Conservation (phyloP, 108 stramenopile genomes). For the Aurantiochytrium sp. region DNA sequence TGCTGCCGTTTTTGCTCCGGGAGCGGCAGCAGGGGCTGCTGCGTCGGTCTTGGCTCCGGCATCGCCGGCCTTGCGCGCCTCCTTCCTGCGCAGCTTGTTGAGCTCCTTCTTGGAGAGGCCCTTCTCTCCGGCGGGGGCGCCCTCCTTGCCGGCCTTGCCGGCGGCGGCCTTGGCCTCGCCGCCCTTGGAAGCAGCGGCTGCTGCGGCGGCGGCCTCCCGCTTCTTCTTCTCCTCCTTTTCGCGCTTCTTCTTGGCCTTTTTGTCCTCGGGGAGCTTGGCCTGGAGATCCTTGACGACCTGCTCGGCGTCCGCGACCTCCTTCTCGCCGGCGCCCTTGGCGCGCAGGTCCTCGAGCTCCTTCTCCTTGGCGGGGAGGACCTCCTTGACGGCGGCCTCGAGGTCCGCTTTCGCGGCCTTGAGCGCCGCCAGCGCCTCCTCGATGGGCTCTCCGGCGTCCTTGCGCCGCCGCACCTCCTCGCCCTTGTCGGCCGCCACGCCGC, state of each 20-base stretch:
- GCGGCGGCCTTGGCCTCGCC: not conserved
- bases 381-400: not conserved
- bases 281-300: not conserved
- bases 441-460: not conserved
- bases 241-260: slow-evolving; percentile 14
- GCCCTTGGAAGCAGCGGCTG: not conserved
- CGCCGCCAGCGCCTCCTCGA: not conserved
- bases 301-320: not conserved
- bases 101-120: not conserved
- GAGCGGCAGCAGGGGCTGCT: not conserved
- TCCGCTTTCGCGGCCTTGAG: not conserved
- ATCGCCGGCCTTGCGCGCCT: not conserved
- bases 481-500: not conserved
- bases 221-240: slow-evolving; percentile 23
- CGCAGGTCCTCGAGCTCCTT: not conserved
- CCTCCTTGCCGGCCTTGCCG: too few species aligned
- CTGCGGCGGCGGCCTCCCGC: not conserved
- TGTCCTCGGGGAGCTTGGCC: not conserved
- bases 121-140: not conserved
- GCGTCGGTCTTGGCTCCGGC: not conserved
- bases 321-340: not conserved
- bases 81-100: slow-evolving; percentile 9
- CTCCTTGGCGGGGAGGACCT: not conserved
- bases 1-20: not conserved
- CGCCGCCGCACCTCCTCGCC: slow-evolving; percentile 4